Evolutionary conservation across 495 filamentous ascomycete genomes (phyloP).

Genomic region (Podospora pseudoanserina): DNA sequence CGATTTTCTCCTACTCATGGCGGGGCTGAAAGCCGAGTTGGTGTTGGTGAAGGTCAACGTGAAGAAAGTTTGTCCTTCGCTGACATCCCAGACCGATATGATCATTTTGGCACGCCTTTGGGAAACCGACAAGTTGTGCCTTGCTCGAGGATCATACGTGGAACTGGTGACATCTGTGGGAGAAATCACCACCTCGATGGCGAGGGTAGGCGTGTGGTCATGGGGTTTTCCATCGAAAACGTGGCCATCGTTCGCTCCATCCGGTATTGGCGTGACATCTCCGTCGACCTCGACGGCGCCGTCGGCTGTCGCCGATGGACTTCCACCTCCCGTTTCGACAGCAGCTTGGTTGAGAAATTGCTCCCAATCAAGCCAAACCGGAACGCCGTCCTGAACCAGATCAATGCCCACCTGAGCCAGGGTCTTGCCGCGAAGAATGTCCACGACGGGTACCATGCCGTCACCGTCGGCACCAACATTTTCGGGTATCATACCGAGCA

Average conservation of each 20-base stretch:
- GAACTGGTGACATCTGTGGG: constrained; percentile 29
- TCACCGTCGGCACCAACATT: constrained; percentile 28
- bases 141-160: constrained; percentile 22
- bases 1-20: constrained; percentile 19
- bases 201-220: constrained; percentile 43
- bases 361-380: constrained; percentile 54
- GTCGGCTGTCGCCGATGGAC: constrained; percentile 8
- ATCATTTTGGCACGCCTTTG: constrained; percentile 62
- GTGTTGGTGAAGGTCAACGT: constrained; percentile 62
- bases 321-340: constrained; percentile 36
- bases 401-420: constrained; percentile 61
- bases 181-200: constrained; percentile 56
- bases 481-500: constrained; percentile 51
- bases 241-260: constrained; percentile 2
- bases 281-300: constrained; percentile 10
- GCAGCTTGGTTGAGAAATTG: constrained; percentile 51
- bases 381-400: constrained; percentile 54
- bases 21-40: constrained; percentile 30
- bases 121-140: constrained; percentile 32
- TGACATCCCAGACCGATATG: constrained; percentile 60
- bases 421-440: constrained; percentile 53
- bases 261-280: constrained; percentile 21
- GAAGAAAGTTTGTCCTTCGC: constrained; percentile 54
- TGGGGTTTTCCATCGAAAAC: constrained; percentile 17
- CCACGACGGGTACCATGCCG: constrained; percentile 30